These are phyloP conservation scores for Cystobasidium pallidum DNA, from an alignment of 1,284 basidiomycete species.

Conservation along the genomic window DNA sequence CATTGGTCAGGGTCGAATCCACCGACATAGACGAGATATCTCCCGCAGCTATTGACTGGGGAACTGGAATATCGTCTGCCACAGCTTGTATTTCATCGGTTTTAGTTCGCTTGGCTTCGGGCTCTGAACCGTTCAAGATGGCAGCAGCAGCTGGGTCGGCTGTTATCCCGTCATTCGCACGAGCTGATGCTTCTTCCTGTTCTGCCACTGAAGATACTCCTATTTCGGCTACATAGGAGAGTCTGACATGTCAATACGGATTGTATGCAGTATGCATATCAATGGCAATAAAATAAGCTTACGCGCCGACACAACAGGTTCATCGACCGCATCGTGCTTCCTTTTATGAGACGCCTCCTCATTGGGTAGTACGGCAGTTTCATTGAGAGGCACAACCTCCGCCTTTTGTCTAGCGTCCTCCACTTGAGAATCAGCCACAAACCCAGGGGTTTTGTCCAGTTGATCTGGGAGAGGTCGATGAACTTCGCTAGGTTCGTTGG, in stretches of 20 bases:
- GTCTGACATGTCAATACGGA: background rate
- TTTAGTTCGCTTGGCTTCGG: slow-evolving; percentile 28
- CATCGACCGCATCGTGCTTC: slow-evolving; percentile 34
- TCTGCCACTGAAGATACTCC: slow-evolving; percentile 22
- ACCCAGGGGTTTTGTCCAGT: slow-evolving; percentile 37
- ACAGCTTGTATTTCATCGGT: slow-evolving; percentile 4
- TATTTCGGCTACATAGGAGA: background rate
- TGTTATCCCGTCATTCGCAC: slow-evolving; percentile 23
- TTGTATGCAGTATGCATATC: background rate
- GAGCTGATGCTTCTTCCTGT: slow-evolving; percentile 16
- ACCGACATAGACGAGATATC: background rate
- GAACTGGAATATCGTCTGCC: slow-evolving; percentile 22
- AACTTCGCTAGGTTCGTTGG: slow-evolving; percentile 18
- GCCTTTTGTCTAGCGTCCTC: slow-evolving; percentile 12
- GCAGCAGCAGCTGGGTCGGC: slow-evolving; percentile 32
- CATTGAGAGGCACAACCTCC: background rate
- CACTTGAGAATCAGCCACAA: slow-evolving; percentile 21
- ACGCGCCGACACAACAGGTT: slow-evolving; percentile 13
- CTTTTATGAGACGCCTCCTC: slow-evolving; percentile 24
- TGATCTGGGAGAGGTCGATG: slow-evolving; percentile 22
- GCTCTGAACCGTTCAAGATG: slow-evolving; percentile 12
- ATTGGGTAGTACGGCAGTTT: background rate
- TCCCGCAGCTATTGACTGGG: slow-evolving; percentile 5
- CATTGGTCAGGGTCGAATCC: slow-evolving; percentile 11
- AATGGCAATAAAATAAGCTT: slow-evolving; percentile 1